Evolutionary conservation across 2,329 filamentous ascomycete genomes (phyloP), one percentile per base, ranked within the genome.

Genomic region (Colletotrichum phormii): DNA sequence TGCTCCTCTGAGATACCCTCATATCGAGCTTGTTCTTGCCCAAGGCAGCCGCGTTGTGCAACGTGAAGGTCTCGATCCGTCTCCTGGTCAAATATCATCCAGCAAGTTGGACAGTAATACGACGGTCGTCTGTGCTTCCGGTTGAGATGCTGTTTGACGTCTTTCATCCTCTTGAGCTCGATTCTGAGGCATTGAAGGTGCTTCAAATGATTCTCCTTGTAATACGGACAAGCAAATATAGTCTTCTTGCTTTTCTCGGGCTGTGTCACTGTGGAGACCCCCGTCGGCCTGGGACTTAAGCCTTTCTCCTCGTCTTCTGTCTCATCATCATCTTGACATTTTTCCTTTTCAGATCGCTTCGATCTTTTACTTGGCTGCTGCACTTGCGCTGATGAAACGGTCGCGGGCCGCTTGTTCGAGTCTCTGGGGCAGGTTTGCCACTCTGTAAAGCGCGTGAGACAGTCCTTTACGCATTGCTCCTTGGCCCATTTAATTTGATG

Each of bases 91-190:
- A 65, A 65, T 5, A 24, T 29, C 1, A 7, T 11, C 61, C 61
- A 60, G 24, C 61, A 70, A 8, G 11, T 26, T 7, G 67, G 67
- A 18, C 61, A 70, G 42, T 60, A 70, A 4, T 24, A 11, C 18
- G 53, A 42, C 3, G 61, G 26, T 9, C n/a, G 9, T 9, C 51
- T 8, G 5, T 70, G 67, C 6, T 75, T 77, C 26, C 79, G 66
- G 7, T 51, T 49, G 4, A 81, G 49, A 35, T 81, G 79, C 31
- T 81, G 79, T 33, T 81, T 80, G 8, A 81, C 79, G 35, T 80
- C 76, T 24, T 77, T 75, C n/a, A 80, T 75, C 1, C 75, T 72
- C 1, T 64, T 70, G 18, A 82, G 46, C 46, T 75, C 76, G 31
- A 70, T 65, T 12, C 76, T 70, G 57, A 78, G 79, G 55, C 80